Evolutionary conservation across 495 filamentous ascomycete genomes (phyloP).

Genomic region (Neurospora africana): DNA sequence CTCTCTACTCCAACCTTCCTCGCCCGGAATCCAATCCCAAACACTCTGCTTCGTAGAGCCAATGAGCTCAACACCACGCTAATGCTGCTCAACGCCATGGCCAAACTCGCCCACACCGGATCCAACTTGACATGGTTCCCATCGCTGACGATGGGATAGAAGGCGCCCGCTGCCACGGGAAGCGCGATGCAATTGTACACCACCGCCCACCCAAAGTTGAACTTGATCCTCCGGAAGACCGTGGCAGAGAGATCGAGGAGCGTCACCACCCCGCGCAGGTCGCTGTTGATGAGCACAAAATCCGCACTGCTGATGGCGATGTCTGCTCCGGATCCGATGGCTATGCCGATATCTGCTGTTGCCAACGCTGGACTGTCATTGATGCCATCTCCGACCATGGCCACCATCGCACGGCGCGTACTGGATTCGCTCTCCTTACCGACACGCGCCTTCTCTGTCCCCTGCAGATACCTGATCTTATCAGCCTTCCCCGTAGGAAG

Average conservation of each 20-base stretch:
- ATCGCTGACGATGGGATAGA: conserved; percentile 57
- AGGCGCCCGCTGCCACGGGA: conserved; percentile 73
- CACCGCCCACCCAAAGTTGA: conserved; percentile 88
- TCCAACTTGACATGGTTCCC: conserved; percentile 47
- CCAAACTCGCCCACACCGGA: conserved; percentile 76
- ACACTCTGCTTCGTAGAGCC: conserved; percentile 43
- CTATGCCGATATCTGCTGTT: conserved; percentile 71
- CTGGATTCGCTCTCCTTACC: conserved; percentile 14
- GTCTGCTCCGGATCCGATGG: conserved; percentile 74
- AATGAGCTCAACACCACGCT: conserved; percentile 68
- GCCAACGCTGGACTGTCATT: conserved; percentile 81
- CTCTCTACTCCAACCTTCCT: conserved; percentile 9
- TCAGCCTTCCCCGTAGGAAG: conserved; percentile 78
- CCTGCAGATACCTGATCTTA: conserved; percentile 71
- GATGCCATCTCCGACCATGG: conserved; percentile 72
- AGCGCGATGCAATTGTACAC: conserved; percentile 71
- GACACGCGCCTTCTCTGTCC: conserved; percentile 34
- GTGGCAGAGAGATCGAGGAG: conserved; percentile 58
- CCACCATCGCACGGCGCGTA: conserved; percentile 29
- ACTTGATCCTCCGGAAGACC: conserved; percentile 68
- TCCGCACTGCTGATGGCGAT: conserved; percentile 72
- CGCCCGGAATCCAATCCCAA: conserved; percentile 39
- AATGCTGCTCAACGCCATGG: conserved; percentile 79
- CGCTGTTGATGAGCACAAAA: conserved; percentile 74
- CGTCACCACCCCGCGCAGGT: conserved; percentile 58